Evolutionary conservation across 2,329 filamentous ascomycete genomes (phyloP), one percentile per base, ranked within the genome.

Genomic region (Aspergillus floridensis): DNA sequence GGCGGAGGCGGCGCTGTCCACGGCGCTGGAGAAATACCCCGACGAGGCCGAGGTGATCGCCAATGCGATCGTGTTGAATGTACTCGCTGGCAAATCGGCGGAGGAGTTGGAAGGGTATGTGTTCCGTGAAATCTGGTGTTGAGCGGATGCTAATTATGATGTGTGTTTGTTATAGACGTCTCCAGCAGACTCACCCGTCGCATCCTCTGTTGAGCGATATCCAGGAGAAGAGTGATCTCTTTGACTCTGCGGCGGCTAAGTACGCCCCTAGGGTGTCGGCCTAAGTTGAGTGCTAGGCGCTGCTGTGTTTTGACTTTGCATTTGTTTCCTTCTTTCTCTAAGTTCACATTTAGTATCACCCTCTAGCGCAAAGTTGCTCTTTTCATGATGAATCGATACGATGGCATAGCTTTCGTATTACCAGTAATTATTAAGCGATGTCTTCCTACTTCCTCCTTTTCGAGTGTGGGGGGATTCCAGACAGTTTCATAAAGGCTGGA

Each of bases 161-260:
- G 3, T 29, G 26, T 2, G 16, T 14, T 5, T 24, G 24, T 32
- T 24, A 14, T 58, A 77, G 75, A 29, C 71, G 61, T 24, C 72
- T 86, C 65, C 64, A 72, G 59, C 83, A 82, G 55, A 78, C 79
- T 16, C 83, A 89, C 56, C 84, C 88, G 26, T 77, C 88, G 56
- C 92, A 97, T 75, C 79, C 85, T 35, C 81, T 95, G 62, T 75
- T 97, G 59, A 74, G 77, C 46, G 93, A 96, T 68, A 78, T 96
- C 67, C 83, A 87, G 70, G 91, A 92, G 77, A 98, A 96, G 87
- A 91, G 87, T 74, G 84, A 82, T n/a, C 78, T 92, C 59, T 98
- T 98, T 72, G 91, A 96, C 75, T 87, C 87, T 69, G 93, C 93
- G 12, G 91, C 90, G 21, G 82, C 86, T 26, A 98, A 96, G 79